These are phyloP conservation scores for Solanum tarijense DNA, from an alignment of 257 asterid genomes.

Conservation along the genomic window DNA sequence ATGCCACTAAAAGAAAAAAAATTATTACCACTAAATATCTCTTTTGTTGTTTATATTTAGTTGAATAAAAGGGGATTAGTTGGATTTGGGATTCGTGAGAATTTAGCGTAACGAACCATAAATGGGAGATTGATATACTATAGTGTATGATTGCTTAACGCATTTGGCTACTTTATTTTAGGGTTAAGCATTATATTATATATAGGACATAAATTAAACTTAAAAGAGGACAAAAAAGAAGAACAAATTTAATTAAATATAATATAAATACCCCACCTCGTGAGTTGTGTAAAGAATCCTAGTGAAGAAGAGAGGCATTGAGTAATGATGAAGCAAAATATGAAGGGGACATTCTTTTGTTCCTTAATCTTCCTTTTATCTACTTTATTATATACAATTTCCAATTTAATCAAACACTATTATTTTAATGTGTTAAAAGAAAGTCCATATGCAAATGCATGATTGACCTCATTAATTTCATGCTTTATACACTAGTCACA, in stretches of 20 bases:
- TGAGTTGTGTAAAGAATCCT: constrained; percentile 29
- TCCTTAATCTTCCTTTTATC: constrained; percentile 2
- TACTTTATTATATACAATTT: background rate
- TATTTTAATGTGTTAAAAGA: background rate
- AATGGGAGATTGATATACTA: constrained; percentile 15
- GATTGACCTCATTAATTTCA: background rate
- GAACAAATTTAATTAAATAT: background rate
- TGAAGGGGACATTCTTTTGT: constrained; percentile 23
- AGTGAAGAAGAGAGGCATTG: constrained; percentile 27
- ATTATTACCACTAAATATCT: background rate
- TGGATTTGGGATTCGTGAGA: constrained; percentile 57
- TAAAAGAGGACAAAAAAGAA: background rate
- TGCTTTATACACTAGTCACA: background rate
- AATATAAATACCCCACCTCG: constrained; percentile 6
- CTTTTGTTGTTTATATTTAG: background rate
- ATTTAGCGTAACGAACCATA: constrained; percentile 74
- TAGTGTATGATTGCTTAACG: constrained; percentile 46
- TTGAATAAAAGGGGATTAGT: constrained; percentile 16
- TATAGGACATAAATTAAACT: background rate
- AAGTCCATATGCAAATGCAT: background rate
- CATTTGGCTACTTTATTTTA: constrained; percentile 15
- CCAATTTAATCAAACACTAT: background rate
- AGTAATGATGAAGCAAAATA: constrained; percentile 36
- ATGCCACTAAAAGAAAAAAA: no score
- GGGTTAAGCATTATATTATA: background rate